Percentiles rank a stretch among this genome's conserved stretches.
Evolutionary conservation across 1,284 basidiomycete genomes (phyloP).

Genomic region (Microbotryomycetes sp.): DNA sequence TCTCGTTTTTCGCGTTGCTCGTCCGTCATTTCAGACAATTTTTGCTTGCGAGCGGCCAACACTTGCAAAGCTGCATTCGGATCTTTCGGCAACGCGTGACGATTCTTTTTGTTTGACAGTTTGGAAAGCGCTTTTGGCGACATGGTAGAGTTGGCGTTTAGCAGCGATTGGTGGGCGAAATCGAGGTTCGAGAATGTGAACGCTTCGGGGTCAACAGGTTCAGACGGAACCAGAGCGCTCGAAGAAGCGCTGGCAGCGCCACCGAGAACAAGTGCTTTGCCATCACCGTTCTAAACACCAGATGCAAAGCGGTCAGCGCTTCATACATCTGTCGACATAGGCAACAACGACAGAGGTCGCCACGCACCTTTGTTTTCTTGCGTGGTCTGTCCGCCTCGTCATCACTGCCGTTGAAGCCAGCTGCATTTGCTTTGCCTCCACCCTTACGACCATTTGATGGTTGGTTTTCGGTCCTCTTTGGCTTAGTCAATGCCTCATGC

Average conservation of each 20-base stretch:
- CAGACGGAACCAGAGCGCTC: slow-evolving; percentile 31
- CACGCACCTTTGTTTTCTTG: slow-evolving; percentile 24
- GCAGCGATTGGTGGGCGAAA: slow-evolving; percentile 40
- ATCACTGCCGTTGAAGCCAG: neutral
- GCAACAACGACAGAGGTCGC: slow-evolving; percentile 1
- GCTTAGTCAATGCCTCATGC: slow-evolving; percentile 54
- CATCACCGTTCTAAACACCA: no score
- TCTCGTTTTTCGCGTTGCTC: slow-evolving; percentile 68
- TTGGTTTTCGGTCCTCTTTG: slow-evolving; percentile 47
- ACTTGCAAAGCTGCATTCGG: slow-evolving; percentile 75
- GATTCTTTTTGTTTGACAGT: slow-evolving; percentile 44
- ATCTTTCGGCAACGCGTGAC: slow-evolving; percentile 62
- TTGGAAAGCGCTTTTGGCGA: slow-evolving; percentile 12
- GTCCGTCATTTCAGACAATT: slow-evolving; percentile 61
- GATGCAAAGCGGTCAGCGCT: no score
- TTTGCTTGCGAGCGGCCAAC: slow-evolving; percentile 63
- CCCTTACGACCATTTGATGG: slow-evolving; percentile 40
- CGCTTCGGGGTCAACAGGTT: slow-evolving; percentile 49
- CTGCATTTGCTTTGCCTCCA: slow-evolving; percentile 22
- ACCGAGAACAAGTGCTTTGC: no score
- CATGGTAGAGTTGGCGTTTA: slow-evolving; percentile 13
- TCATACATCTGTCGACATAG: no score
- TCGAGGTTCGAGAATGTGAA: slow-evolving; percentile 64
- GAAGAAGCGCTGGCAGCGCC: no score
- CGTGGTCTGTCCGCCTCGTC: slow-evolving; percentile 15